Conservation (phyloP, 805 yeast genomes). For the Starmerella scarabaei region DNA sequence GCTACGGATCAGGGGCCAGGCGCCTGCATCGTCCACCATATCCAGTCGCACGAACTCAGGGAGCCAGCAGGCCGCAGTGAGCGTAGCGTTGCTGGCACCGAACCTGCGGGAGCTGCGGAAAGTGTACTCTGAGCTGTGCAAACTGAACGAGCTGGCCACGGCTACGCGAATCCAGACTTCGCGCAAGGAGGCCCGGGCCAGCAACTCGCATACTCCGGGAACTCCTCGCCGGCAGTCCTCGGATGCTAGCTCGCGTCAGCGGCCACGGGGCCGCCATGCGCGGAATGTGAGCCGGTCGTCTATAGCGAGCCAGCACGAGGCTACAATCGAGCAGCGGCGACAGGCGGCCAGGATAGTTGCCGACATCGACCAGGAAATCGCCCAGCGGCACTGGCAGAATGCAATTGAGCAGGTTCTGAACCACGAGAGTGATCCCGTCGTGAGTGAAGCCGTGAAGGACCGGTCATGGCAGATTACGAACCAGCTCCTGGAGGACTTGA, state of each 20-base stretch:
- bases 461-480: slow-evolving; percentile 10
- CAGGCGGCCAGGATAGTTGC: slow-evolving; percentile 49
- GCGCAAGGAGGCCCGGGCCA: background rate
- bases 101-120: slow-evolving; percentile 13
- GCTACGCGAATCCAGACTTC: background rate
- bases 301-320: slow-evolving; percentile 43
- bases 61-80: too few species aligned
- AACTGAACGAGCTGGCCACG: background rate
- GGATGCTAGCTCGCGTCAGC: background rate
- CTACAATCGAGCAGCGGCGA: slow-evolving; percentile 34
- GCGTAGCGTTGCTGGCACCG: too few species aligned
- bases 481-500: slow-evolving; percentile 12
- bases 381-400: slow-evolving; percentile 42
- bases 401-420: slow-evolving; percentile 28
- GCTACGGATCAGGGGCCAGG: slow-evolving; percentile 35
- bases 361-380: slow-evolving; percentile 54
- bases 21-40: slow-evolving; percentile 23
- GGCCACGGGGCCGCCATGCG: background rate
- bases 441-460: slow-evolving; percentile 8
- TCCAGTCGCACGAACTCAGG: slow-evolving; percentile 12
- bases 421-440: slow-evolving; percentile 3
- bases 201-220: background rate
- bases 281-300: slow-evolving; percentile 8
- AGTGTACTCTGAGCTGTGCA: slow-evolving; percentile 14
- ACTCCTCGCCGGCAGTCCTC: background rate